Conservation (phyloP, 2,329 filamentous ascomycete species). For the Ceratocystis ficicola region DNA sequence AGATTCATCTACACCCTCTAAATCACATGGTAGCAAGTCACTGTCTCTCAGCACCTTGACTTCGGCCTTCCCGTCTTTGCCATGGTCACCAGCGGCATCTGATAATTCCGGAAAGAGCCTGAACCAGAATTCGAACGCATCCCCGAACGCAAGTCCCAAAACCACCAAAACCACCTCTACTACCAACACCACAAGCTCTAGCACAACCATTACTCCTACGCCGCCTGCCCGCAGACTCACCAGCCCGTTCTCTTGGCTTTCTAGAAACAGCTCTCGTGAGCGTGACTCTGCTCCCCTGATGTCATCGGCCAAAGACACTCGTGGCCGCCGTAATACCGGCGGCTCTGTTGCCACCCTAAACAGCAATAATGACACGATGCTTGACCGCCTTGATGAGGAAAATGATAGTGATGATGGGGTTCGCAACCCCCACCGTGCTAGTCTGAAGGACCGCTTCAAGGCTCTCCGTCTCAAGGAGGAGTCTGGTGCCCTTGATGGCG, state of each 20-base stretch:
- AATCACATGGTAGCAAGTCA: slow-evolving; percentile 33
- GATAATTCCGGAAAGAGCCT: slow-evolving; percentile 38
- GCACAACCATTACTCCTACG: slow-evolving; percentile 25
- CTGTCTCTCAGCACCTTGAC: slow-evolving; percentile 59
- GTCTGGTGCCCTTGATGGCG: slow-evolving; percentile 40
- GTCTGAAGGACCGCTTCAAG: slow-evolving; percentile 68
- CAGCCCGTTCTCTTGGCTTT: slow-evolving; percentile 78
- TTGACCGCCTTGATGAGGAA: slow-evolving; percentile 65
- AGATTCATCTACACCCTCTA: slow-evolving; percentile 16
- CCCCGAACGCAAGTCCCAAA: slow-evolving; percentile 29
- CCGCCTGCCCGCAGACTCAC: slow-evolving; percentile 59
- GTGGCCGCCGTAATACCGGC: slow-evolving; percentile 55
- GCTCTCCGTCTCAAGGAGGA: slow-evolving; percentile 64
- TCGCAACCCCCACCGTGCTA: slow-evolving; percentile 39
- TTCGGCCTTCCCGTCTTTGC: slow-evolving; percentile 57
- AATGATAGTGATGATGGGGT: slow-evolving; percentile 32
- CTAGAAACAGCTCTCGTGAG: slow-evolving; percentile 37
- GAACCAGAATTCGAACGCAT: slow-evolving; percentile 28
- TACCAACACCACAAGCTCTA: slow-evolving; percentile 24
- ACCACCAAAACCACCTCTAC: slow-evolving; percentile 30
- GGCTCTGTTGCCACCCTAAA: slow-evolving; percentile 67
- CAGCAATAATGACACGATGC: slow-evolving; percentile 70
- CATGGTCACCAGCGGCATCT: slow-evolving; percentile 51
- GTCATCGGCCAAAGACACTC: slow-evolving; percentile 40
- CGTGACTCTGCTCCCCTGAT: slow-evolving; percentile 40